These are phyloP conservation scores for Triticum dicoccoides DNA, from an alignment of 176 grass and related monocot species.

Conservation along the genomic window DNA sequence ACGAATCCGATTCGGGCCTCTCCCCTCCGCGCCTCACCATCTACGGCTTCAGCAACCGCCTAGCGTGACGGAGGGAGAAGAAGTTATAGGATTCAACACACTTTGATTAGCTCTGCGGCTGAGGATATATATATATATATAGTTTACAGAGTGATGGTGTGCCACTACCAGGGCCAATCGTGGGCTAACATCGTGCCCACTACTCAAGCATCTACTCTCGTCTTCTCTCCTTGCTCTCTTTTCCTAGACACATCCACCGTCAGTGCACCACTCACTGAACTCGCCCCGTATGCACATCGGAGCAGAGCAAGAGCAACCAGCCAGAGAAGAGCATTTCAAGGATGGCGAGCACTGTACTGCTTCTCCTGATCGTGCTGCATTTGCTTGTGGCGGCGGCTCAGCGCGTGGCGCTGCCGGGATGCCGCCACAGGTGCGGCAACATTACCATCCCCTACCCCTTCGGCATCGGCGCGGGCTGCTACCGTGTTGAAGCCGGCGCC, in stretches of 20 bases:
- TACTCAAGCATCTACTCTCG: no score
- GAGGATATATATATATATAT: no score
- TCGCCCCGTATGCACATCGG: not conserved
- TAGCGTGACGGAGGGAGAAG: no score
- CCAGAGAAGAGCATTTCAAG: not conserved
- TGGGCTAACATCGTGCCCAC: no score
- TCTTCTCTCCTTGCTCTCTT: no score
- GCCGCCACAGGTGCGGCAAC: constrained; percentile 43
- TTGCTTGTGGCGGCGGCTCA: not conserved
- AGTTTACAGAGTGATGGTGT: no score
- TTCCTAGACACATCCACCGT: no score
- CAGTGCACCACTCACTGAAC: no score
- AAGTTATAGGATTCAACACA: no score
- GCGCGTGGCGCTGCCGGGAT: not conserved
- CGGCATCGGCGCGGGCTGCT: constrained; percentile 49
- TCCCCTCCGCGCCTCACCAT: not conserved
- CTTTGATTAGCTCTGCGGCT: no score
- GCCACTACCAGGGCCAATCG: no score
- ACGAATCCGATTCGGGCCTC: not conserved
- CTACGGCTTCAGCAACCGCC: not conserved
- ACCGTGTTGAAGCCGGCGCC: not conserved
- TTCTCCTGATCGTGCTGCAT: not conserved
- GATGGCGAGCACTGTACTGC: not conserved
- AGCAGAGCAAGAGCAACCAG: not conserved
- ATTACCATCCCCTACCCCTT: constrained; percentile 55